Conservation (phyloP, 805 yeast species). For the Lachancea cidri region DNA sequence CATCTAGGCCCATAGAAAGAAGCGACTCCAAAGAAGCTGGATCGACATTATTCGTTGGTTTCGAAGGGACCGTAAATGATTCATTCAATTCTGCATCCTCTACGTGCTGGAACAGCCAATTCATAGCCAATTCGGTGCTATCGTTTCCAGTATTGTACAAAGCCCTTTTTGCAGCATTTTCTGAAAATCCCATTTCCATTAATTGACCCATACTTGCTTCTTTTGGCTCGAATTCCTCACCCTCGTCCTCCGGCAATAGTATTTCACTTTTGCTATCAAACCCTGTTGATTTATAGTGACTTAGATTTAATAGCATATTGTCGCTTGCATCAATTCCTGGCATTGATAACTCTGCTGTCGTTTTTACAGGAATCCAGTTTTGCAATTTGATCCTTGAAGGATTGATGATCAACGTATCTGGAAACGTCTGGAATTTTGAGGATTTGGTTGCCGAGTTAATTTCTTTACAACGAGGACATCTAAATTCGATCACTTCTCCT, state of each 20-base stretch:
- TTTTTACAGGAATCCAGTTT: conserved; percentile 86
- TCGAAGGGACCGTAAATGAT: conserved; percentile 37
- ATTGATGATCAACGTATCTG: conserved; percentile 63
- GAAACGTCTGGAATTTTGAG: conserved; percentile 43
- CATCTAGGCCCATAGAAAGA: conserved; percentile 69
- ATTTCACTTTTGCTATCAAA: conserved; percentile 22
- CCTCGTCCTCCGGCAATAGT: conserved; percentile 25
- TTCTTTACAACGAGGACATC: conserved; percentile 51
- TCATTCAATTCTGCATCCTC: conserved; percentile 77
- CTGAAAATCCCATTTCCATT: conserved; percentile 83
- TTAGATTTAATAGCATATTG: conserved; percentile 40
- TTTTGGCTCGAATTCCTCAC: conserved; percentile 47
- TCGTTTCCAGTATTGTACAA: conserved; percentile 67
- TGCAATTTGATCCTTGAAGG: conserved; percentile 77
- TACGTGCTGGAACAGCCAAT: conserved; percentile 85
- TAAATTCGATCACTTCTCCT: conserved; percentile 56
- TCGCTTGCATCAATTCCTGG: conserved; percentile 30
- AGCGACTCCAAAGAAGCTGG: conserved; percentile 27
- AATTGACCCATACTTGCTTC: conserved; percentile 49
- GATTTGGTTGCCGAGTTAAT: conserved; percentile 22
- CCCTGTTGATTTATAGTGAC: conserved; percentile 38
- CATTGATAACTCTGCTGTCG: conserved; percentile 62
- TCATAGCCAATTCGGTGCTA: conserved; percentile 68
- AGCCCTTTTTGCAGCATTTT: conserved; percentile 59
- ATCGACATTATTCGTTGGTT: conserved; percentile 8